Conservation (phyloP, 1,284 basidiomycete genomes). For the Meripilus lineatus region DNA sequence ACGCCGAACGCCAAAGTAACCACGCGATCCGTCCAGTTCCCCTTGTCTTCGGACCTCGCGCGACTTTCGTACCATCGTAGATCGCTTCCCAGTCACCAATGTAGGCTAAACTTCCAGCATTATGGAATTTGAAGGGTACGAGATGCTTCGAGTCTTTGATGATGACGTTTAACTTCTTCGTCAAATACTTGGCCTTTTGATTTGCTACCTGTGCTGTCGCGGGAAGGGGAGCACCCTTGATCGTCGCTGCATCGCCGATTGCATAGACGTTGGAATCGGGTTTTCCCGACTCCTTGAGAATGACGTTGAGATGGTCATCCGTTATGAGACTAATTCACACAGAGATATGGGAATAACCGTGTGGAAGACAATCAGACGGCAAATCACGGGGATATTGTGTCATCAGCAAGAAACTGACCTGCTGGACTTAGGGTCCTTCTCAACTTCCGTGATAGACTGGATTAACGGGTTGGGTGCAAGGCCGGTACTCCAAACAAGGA, state of each 20-base stretch:
- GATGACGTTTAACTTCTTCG: constrained; percentile 62
- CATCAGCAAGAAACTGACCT: constrained; percentile 34
- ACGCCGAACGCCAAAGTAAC: constrained; percentile 77
- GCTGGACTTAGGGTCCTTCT: constrained; percentile 59
- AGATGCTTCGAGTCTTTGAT: constrained; percentile 37
- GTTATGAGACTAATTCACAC: constrained; percentile 50
- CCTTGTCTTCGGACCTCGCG: constrained; percentile 53
- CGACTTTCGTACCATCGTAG: constrained; percentile 56
- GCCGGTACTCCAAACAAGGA: constrained; percentile 86
- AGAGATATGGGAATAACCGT: neutral
- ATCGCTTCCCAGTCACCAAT: constrained; percentile 80
- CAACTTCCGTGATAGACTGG: constrained; percentile 49
- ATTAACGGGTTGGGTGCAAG: constrained; percentile 79
- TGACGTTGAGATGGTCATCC: constrained; percentile 56
- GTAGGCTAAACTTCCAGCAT: constrained; percentile 76
- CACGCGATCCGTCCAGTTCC: constrained; percentile 72
- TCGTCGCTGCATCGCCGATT: constrained; percentile 75
- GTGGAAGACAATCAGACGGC: neutral
- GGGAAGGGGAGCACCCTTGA: constrained; percentile 62
- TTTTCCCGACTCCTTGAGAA: constrained; percentile 49
- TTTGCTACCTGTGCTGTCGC: constrained; percentile 86
- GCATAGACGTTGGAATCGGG: constrained; percentile 75
- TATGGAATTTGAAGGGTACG: constrained; percentile 62
- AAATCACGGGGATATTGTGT: neutral
- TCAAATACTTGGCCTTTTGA: constrained; percentile 75